Evolutionary conservation across 768 basidiomycete genomes (phyloP).

Genomic region (Phylloporus arenicola): DNA sequence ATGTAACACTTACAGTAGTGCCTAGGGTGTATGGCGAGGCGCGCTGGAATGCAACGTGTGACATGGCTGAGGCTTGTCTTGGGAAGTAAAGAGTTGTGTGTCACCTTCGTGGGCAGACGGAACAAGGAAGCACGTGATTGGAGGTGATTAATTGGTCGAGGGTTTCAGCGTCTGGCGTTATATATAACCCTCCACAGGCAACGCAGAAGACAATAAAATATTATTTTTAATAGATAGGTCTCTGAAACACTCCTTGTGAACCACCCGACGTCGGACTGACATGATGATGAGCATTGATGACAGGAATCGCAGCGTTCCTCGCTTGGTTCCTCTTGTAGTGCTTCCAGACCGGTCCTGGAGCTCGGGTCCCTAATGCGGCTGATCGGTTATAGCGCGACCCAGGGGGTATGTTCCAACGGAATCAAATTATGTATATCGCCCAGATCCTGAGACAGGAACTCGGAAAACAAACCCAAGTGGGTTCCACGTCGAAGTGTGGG

Average conservation of each 20-base stretch:
- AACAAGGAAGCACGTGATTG: conserved; percentile 4
- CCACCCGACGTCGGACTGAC: not conserved
- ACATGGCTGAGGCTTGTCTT: conserved; percentile 30
- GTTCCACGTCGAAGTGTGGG: conserved; percentile 10
- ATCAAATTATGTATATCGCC: not conserved
- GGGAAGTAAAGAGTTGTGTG: not conserved
- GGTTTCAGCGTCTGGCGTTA: too few species aligned
- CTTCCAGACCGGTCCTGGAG: not conserved
- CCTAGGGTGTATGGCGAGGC: conserved; percentile 35
- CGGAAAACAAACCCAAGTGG: conserved; percentile 1
- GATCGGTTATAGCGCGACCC: conserved; percentile 3
- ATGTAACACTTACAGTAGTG: conserved; percentile 33
- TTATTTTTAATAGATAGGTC: not conserved
- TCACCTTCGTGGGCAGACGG: conserved; percentile 3
- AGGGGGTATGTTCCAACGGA: not conserved
- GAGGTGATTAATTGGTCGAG: too few species aligned
- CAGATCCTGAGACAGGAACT: conserved; percentile 1
- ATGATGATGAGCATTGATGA: too few species aligned
- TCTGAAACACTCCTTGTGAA: not conserved
- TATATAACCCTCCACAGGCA: too few species aligned
- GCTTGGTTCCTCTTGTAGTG: not conserved
- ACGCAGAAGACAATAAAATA: not conserved
- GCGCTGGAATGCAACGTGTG: conserved; percentile 37
- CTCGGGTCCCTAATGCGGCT: not conserved
- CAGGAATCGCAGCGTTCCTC: not conserved